Base-by-base conservation (phyloP, 345 rosid species). In the Citrus mangshanensis region DNA sequence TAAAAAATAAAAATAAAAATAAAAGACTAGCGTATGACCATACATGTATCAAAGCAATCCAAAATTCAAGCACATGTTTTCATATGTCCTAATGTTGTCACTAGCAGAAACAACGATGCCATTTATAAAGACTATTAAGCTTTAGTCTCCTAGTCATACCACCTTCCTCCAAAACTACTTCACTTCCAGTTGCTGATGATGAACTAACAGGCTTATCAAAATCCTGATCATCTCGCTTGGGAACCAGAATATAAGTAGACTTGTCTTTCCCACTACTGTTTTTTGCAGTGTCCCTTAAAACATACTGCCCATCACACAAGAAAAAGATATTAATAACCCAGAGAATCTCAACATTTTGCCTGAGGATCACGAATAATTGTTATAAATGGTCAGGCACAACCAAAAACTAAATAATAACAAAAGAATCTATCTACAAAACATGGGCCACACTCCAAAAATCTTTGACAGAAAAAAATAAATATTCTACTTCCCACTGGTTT, bases 201-300 rank as follows among this genome's bases (percentile, higher is more conserved):
- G 76, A 76, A 49, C 71, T n/a, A 38, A 74, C 63, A 82, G 83
- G 74, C 84, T 85, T 89, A 27, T 85, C 88, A 68, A 89, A 81
- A 83, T 70, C 72, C 64, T 81, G 88, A 60, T 81, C 90, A 87
- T 89, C 91, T 71, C 76, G 83, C 80, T 81, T 88, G 56, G 90
- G 70, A 82, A 84, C 83, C 60, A 83, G 80, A 51, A 76, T 75
- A 79, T 82, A 76, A 38, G 84, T 78, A 59, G 91, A 78, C 80
- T 87, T 91, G 60, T 86, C 90, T 80, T 89, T 89, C 60, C 88
- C 85, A 72, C 81, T 75, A 34, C 85, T 54, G 64, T 77, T 71
- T 81, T 89, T 83, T 30, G 77, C 85, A 70, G 77, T 28, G 72
- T 89, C 88, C 83, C 93, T 87, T 58, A 81, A 75, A 72, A 91